These are phyloP conservation scores for Microbotryum silenes-acaulis DNA, from an alignment of 1,284 basidiomycete species.

Conservation along the genomic window DNA sequence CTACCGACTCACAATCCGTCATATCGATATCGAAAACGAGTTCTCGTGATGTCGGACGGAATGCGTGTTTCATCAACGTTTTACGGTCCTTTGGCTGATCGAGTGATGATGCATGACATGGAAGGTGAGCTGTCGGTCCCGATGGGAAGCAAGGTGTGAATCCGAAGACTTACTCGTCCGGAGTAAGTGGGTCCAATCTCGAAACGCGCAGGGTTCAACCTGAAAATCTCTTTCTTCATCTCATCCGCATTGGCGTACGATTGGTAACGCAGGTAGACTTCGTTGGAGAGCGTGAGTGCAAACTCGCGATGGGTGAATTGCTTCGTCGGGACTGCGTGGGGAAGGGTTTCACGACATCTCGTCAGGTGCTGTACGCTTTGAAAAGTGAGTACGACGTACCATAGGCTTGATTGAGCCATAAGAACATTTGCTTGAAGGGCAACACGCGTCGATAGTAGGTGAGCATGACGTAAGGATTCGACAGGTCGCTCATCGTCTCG, in stretches of 20 bases:
- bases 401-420: conserved; percentile 91
- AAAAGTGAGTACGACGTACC: conserved; percentile 32
- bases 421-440: conserved; percentile 87
- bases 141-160: background rate
- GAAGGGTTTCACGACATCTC: background rate
- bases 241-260: conserved; percentile 80
- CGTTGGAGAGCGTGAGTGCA: conserved; percentile 86
- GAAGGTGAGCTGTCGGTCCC: background rate
- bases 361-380: background rate
- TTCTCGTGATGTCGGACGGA: conserved; percentile 75
- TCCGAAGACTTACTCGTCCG: conserved; percentile 52
- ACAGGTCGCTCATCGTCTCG: conserved; percentile 39
- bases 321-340: conserved; percentile 46
- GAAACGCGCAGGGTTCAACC: conserved; percentile 80
- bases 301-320: conserved; percentile 91
- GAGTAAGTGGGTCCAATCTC: conserved; percentile 95
- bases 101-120: background rate
- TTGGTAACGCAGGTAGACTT: conserved; percentile 91
- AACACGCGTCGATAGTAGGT: conserved; percentile 87
- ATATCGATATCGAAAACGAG: conserved; percentile 99
- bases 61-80: conserved; percentile 64
- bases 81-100: conserved; percentile 81
- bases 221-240: conserved; percentile 79
- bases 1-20: conserved; percentile 62
- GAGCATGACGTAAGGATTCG: conserved; percentile 62